Percentiles rank a stretch among this genome's conserved stretches.
Conservation (phyloP, 2,329 filamentous ascomycete species). For the Pseudocercospora fijiensis region DNA sequence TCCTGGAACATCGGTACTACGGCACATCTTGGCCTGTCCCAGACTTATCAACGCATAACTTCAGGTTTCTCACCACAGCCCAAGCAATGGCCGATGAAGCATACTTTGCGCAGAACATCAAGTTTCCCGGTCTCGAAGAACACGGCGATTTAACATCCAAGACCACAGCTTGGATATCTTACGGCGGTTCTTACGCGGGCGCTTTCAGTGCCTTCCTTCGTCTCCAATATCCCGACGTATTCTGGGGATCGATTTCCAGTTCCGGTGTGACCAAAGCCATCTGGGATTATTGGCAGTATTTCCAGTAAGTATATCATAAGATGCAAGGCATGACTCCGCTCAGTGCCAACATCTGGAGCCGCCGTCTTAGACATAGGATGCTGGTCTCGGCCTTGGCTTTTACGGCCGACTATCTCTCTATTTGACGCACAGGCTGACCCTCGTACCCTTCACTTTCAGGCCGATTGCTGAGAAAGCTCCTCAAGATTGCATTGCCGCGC, state of each 20-base stretch:
- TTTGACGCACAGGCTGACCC: no score
- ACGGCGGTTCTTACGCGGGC: constrained; percentile 82
- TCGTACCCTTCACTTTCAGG: constrained; percentile 40
- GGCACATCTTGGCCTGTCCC: constrained; percentile 69
- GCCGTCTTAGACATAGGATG: no score
- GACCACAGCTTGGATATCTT: constrained; percentile 70
- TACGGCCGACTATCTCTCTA: no score
- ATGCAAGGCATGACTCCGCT: not conserved
- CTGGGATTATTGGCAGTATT: constrained; percentile 67
- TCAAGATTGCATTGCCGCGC: constrained; percentile 62
- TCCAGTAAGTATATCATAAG: constrained; percentile 51
- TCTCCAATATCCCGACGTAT: constrained; percentile 73
- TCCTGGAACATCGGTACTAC: constrained; percentile 87
- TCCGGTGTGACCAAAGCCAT: constrained; percentile 75
- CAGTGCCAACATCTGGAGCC: no score
- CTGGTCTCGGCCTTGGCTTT: no score
- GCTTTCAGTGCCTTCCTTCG: constrained; percentile 75
- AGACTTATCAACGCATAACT: constrained; percentile 65
- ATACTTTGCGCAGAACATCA: constrained; percentile 73
- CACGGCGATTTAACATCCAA: constrained; percentile 62
- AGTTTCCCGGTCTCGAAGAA: constrained; percentile 68
- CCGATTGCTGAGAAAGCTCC: constrained; percentile 58
- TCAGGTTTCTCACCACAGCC: constrained; percentile 80
- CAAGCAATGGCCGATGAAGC: constrained; percentile 78
- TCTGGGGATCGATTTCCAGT: constrained; percentile 75